Evolutionary conservation across 371 early-diverging fungal species (phyloP).

Genomic region (Mortierella sp.): DNA sequence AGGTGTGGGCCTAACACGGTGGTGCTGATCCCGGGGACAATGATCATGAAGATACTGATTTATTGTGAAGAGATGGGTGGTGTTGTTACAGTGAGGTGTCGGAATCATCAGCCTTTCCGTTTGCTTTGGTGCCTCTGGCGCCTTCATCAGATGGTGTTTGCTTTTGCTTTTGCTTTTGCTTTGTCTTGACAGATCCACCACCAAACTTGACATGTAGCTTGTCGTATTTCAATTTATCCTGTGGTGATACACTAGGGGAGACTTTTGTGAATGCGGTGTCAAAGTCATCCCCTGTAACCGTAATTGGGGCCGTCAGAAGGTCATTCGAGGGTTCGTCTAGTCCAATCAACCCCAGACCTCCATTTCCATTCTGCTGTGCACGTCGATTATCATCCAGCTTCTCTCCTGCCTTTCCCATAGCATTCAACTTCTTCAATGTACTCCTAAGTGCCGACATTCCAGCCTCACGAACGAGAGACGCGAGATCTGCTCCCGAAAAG

Average conservation of each 20-base stretch:
- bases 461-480: slow-evolving; percentile 91
- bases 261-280: slow-evolving; percentile 83
- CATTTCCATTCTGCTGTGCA: no score
- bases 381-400: slow-evolving; percentile 37
- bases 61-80: no score
- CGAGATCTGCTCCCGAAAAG: slow-evolving; percentile 95
- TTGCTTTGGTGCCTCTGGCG: not conserved
- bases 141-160: slow-evolving; percentile 5
- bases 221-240: slow-evolving; percentile 68
- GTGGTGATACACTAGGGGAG: slow-evolving; percentile 80
- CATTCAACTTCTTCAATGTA: slow-evolving; percentile 55
- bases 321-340: slow-evolving; percentile 28
- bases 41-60: no score
- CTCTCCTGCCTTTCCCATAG: slow-evolving; percentile 52
- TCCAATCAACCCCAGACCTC: slow-evolving; percentile 36
- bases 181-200: slow-evolving; percentile 44
- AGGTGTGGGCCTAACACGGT: no score
- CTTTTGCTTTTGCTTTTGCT: slow-evolving; percentile 34
- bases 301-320: slow-evolving; percentile 51
- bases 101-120: slow-evolving; percentile 22
- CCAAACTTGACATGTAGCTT: slow-evolving; percentile 68
- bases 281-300: slow-evolving; percentile 79
- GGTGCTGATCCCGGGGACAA: no score
- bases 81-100: slow-evolving; percentile 40
- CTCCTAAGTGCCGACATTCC: slow-evolving; percentile 85